Percentiles rank a stretch among this genome's conserved stretches.
phyloP scores from a whole-genome alignment of 805 yeast species.

The Kodamaea lidongshanica region DNA sequence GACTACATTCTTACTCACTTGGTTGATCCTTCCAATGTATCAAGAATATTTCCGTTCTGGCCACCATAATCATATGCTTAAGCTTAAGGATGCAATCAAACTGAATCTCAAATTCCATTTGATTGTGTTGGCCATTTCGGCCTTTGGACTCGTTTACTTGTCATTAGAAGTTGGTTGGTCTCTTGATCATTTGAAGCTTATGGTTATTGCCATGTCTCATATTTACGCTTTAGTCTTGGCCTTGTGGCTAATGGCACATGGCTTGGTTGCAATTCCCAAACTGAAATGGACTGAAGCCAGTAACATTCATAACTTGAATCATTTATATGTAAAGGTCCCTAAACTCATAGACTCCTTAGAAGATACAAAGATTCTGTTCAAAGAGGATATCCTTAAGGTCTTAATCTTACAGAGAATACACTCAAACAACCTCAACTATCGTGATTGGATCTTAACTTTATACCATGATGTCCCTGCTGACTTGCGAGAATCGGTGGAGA shows the following conservation, averaged over 20 bases:
- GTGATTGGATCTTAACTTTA: slow-evolving; percentile 62
- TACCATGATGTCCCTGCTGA: slow-evolving; percentile 39
- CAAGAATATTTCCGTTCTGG: slow-evolving; percentile 75
- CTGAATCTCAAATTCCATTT: slow-evolving; percentile 57
- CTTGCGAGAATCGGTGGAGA: slow-evolving; percentile 26
- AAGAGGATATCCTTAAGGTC: slow-evolving; percentile 59
- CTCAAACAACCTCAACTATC: slow-evolving; percentile 32
- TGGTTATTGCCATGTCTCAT: slow-evolving; percentile 71
- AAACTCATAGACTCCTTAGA: slow-evolving; percentile 51
- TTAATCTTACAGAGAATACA: slow-evolving; percentile 45
- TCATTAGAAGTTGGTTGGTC: slow-evolving; percentile 48
- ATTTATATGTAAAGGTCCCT: slow-evolving; percentile 50
- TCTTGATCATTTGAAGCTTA: slow-evolving; percentile 51
- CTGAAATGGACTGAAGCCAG: slow-evolving; percentile 34
- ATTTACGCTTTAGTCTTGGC: slow-evolving; percentile 70
- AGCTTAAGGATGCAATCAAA: slow-evolving; percentile 51
- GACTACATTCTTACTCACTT: slow-evolving; percentile 73
- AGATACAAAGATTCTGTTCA: slow-evolving; percentile 56
- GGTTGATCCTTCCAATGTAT: slow-evolving; percentile 66
- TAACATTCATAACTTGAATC: slow-evolving; percentile 23
- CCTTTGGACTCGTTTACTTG: slow-evolving; percentile 54
- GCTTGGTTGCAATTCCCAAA: slow-evolving; percentile 63
- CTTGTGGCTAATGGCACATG: slow-evolving; percentile 82
- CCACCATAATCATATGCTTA: slow-evolving; percentile 41
- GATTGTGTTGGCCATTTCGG: slow-evolving; percentile 46